Evolutionary conservation across 257 asterid species (phyloP).

Genomic region (Perilla frutescens): DNA sequence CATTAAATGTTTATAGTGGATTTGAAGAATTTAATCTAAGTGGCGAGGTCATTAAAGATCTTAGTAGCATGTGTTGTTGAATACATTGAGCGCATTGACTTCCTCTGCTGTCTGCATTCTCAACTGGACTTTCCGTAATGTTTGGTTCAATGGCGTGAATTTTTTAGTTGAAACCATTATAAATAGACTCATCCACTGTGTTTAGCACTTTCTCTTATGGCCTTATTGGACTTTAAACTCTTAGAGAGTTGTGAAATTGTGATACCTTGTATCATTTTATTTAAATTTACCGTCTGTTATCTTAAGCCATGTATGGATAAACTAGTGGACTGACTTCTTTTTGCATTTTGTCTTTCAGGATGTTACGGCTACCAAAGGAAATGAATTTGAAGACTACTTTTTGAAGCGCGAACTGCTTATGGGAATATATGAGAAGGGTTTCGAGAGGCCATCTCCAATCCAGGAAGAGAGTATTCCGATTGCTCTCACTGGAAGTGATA

Average conservation of each 20-base stretch:
- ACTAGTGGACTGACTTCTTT: constrained; percentile 24
- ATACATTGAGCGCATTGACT: not conserved
- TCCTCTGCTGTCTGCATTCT: not conserved
- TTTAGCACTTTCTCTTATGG: not conserved
- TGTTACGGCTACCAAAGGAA: constrained; percentile 95
- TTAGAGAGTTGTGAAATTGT: constrained; percentile 20
- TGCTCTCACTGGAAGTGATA: constrained; percentile 90
- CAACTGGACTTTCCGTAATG: not conserved
- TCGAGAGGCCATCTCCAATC: constrained; percentile 91
- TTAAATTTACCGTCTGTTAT: not conserved
- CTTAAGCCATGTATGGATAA: not conserved
- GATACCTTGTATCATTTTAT: constrained; percentile 14
- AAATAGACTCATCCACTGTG: constrained; percentile 7
- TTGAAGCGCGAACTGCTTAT: constrained; percentile 86
- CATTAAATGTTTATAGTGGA: not conserved
- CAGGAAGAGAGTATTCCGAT: constrained; percentile 98
- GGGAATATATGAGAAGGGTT: constrained; percentile 98
- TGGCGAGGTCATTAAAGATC: constrained; percentile 4
- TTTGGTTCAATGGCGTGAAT: not conserved
- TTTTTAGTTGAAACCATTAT: constrained; percentile 2
- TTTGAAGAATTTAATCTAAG: not conserved
- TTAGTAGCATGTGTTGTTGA: not conserved
- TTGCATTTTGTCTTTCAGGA: constrained; percentile 54
- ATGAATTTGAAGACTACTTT: constrained; percentile 90
- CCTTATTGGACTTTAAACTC: constrained; percentile 8